Base-by-base conservation (phyloP, 2,329 filamentous ascomycete species). In the Lizonia empirigonia region DNA sequence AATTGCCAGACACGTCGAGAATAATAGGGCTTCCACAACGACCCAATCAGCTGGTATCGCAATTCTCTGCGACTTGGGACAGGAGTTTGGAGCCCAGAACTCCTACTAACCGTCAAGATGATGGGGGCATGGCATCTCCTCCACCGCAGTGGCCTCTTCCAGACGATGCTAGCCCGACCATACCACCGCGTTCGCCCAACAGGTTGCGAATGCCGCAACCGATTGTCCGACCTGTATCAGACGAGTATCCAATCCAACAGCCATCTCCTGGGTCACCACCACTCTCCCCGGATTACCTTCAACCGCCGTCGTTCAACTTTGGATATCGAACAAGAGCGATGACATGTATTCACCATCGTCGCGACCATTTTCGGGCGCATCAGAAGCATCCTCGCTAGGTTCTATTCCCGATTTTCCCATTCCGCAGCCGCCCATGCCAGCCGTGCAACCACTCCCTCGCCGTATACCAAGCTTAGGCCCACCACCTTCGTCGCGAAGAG, bases 71-170 rank as follows among this genome's bases (percentile, higher is more conserved):
- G 22, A 48, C 51, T 20, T 56, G 45, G 33, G 26, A 53, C 7
- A 53, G 55, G n/a, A 42, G 54, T 13, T 42, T 56, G 44, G 56
- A 55, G 37, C 57, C 57, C 29, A 44, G 51, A 16, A 50, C 62
- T 7, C 59, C 60, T 15, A 56, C 58, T 18, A 57, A 56, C 5
- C 56, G 24, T 15, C 59, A 56, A 40, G 55, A 49, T 15, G 49
- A 60, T 32, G 44, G 30, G 36, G 44, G 55, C 18, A 51, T 59
- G 13, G 46, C 56, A 5, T 68, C 74, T 8, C 74, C 74, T 41
- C 68, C 70, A 52, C 72, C 74, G 29, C 74, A 77, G 64, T 80
- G 78, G 78, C 77, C 78, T 39, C 67, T 80, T 8, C 67, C 74
- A n/a, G 70, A 74, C 55, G 67, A 70, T 38, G 50, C 64, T 26